phyloP scores from a whole-genome alignment of 2,329 filamentous ascomycete species.

The Tolypocladium endophyticum region DNA sequence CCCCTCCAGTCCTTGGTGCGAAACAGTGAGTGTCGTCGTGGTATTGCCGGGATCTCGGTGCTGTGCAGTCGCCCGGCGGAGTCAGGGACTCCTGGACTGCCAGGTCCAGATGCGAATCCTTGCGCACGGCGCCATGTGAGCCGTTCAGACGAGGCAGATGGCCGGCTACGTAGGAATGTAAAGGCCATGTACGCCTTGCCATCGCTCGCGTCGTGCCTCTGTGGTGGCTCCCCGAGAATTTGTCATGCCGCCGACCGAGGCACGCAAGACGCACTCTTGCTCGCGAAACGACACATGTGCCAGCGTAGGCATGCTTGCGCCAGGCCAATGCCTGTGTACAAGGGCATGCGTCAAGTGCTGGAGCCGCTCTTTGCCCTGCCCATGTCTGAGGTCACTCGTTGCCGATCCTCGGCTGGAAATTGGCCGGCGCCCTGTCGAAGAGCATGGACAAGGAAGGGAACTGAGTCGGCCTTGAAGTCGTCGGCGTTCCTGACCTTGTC shows the following conservation, averaged over 20 bases:
- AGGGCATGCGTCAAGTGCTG: not conserved
- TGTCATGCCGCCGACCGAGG: not conserved
- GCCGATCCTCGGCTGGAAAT: slow-evolving; percentile 37
- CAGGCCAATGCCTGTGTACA: not conserved
- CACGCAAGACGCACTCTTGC: not conserved
- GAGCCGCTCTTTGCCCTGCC: not conserved
- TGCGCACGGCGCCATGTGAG: not conserved
- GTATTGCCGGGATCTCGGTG: not conserved
- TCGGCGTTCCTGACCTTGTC: slow-evolving; percentile 57
- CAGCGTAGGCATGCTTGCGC: too few species aligned
- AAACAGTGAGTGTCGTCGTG: not conserved
- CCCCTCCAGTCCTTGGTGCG: too few species aligned
- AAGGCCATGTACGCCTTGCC: too few species aligned
- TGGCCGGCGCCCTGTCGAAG: slow-evolving; percentile 56
- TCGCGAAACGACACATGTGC: not conserved
- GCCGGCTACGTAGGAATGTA: too few species aligned
- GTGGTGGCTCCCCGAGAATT: not conserved
- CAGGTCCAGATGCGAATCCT: not conserved
- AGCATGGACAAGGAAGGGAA: slow-evolving; percentile 56
- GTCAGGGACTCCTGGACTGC: not conserved
- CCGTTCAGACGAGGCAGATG: not conserved
- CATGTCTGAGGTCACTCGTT: slow-evolving; percentile 5
- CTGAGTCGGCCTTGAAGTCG: slow-evolving; percentile 58
- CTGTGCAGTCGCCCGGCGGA: not conserved
- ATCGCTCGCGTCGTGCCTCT: too few species aligned